Evolutionary conservation across 257 asterid genomes (phyloP).

Genomic region (Catharanthus roseus): DNA sequence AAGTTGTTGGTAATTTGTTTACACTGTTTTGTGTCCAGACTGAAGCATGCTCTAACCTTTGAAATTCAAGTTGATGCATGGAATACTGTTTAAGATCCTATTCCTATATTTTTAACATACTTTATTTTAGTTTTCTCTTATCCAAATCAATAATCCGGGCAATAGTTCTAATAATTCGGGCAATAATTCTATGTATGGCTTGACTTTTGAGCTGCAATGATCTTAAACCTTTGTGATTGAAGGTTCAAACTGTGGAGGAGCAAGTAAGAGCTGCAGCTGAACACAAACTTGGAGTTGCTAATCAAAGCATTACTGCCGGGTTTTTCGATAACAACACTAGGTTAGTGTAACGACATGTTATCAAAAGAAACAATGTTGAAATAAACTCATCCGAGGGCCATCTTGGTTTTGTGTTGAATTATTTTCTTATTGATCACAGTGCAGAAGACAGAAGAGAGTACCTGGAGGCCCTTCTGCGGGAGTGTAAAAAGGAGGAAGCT

Average conservation of each 20-base stretch:
- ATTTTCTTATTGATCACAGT: constrained; percentile 36
- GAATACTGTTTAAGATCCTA: neutral
- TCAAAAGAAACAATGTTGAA: constrained; percentile 4
- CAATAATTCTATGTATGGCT: neutral
- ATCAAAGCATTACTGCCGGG: constrained; percentile 99
- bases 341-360: constrained; percentile 28
- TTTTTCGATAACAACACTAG: constrained; percentile 97
- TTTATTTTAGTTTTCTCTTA: neutral
- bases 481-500: constrained; percentile 92
- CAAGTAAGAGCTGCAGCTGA: constrained; percentile 99
- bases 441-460: constrained; percentile 99
- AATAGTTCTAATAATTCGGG: too few relatives aligned
- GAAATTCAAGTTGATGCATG: neutral
- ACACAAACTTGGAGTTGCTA: constrained; percentile 99
- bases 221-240: constrained; percentile 21
- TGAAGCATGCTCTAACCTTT: neutral
- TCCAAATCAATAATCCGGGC: neutral
- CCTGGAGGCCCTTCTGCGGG: constrained; percentile 96
- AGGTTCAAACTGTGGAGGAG: constrained; percentile 99
- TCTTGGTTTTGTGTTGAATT: constrained; percentile 18
- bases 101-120: neutral
- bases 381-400: neutral
- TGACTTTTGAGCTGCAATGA: constrained; percentile 3
- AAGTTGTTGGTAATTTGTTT: neutral
- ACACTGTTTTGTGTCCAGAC: neutral